Evolutionary conservation across 257 asterid genomes (phyloP), one percentile per base, ranked within the genome.

Genomic region (Echium plantagineum): DNA sequence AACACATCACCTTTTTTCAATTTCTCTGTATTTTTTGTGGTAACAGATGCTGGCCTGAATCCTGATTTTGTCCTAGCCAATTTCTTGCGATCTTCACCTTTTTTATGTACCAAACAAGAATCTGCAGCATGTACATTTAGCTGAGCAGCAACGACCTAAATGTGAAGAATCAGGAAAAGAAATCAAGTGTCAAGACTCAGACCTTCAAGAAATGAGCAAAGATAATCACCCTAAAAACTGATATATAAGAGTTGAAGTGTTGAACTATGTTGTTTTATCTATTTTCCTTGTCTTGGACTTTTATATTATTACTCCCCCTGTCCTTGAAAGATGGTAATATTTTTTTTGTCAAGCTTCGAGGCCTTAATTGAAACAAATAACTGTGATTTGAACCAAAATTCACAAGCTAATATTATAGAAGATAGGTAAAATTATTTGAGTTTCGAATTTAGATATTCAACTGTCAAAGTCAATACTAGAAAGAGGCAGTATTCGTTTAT

Each of bases 31-130:
- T 69, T 76, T 66, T 67, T 75, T 18, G 60, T 59, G 13, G 71
- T 62, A 59, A 79, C 69, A 70, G 76, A 74, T 65, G 75, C 69
- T 53, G 78, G 78, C 62, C 74, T 77, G 38, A 87, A 73, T 46
- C 49, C 68, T 0, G 80, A 61, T 26, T 57, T 74, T 77, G 77
- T 80, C 71, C 69, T 59, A 57, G 70, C 72, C 46, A 73, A 61
- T 70, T 65, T 83, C 77, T 83, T 83, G 60, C 86, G 84, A 69
- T 73, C 79, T 65, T 61, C 69, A 26, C 30, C 52, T 55, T 63
- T 63, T 21, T 35, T 62, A 18, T 58, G 24, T 52, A 61, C 68
- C 58, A 31, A 21, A 28, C 46, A 30, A 63, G 72, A 57, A 20
- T 60, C 69, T 66, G 66, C 70, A 73, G 52, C 69, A 65, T 71